Base-by-base conservation (phyloP, 441 rosid species). In the Monsonia emarginata region DNA sequence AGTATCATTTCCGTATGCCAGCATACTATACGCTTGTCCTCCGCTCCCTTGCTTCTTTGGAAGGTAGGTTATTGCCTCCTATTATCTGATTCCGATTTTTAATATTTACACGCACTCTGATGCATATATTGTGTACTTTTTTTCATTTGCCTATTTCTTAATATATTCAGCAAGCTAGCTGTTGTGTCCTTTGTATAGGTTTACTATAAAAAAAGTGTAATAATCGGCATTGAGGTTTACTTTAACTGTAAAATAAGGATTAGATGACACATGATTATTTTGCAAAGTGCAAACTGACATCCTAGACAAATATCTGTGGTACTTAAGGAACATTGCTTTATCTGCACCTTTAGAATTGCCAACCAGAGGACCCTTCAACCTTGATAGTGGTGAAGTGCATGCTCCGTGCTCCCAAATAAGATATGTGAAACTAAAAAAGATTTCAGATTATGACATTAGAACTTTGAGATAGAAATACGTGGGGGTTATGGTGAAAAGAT, bases 21-120 rank as follows among this genome's bases (percentile, higher is more conserved):
- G 96, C 97, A 68, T 92, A 88, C 80, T 93, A 84, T 77, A 93
- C 98, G 11, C 93, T 93, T 74, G 86, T 90, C 76, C 81, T 93
- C 61, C 92, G 98, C 42, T 93, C 98, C 61, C 97, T 93, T 64
- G 96, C 97, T 66, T 93, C 97, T 75, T 78, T 93, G 36, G 98
- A 93, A 87, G 98, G 98, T 90, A 82, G 64, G 69, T 73, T 60
- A 72, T 57, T 18, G 5, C 13, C 11, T 18, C 34, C 16, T 25
- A 25, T 66, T 38, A 38, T 48, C 32, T 64, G 1, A 2, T 69
- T 52, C 18, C 65, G 28, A 36, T 21, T 60, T 69, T 60, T 13
- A 11, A 19, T 46, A 57, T 42, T 18, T 26, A 6, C 26, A 18
- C 21, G 11, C 46, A 0, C 8, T 50, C 16, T 19, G 22, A 27